These are phyloP conservation scores for Oxytropis ochrocephala DNA, from an alignment of 306 rosid species.

Conservation along the genomic window DNA sequence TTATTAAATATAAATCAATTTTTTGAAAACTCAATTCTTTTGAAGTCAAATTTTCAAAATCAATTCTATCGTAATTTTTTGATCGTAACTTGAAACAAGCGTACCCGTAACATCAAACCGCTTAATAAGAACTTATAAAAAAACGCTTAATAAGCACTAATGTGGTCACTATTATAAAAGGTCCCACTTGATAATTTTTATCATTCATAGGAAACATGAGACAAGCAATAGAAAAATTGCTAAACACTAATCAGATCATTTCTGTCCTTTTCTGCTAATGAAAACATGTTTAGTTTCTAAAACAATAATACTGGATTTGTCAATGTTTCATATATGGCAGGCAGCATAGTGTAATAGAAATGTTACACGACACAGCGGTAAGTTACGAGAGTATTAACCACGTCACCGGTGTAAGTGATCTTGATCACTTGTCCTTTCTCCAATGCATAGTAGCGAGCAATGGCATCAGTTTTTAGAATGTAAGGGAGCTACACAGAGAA, in stretches of 20 bases:
- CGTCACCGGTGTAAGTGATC: constrained; percentile 18
- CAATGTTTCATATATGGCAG: not conserved
- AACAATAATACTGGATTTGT: not conserved
- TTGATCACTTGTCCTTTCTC: constrained; percentile 47
- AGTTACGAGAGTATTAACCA: constrained; percentile 13
- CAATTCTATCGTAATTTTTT: too few relatives aligned
- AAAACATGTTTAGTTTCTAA: not conserved
- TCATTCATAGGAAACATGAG: not conserved
- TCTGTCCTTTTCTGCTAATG: not conserved
- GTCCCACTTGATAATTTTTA: not conserved
- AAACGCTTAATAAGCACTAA: not conserved
- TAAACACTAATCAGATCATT: not conserved
- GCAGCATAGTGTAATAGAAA: not conserved
- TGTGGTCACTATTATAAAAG: not conserved
- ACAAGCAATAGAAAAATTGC: not conserved
- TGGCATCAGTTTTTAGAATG: constrained; percentile 39
- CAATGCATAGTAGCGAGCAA: constrained; percentile 33
- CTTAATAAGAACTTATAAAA: not conserved
- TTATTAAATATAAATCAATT: too few relatives aligned
- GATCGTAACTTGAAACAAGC: too few relatives aligned
- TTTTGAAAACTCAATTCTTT: too few relatives aligned
- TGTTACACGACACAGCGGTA: constrained; percentile 33
- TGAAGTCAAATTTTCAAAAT: too few relatives aligned
- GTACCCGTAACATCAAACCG: too few relatives aligned
- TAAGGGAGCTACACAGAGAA: constrained; percentile 28